Base-by-base conservation (phyloP, 331 rosid species). In the Quercus lobata region DNA sequence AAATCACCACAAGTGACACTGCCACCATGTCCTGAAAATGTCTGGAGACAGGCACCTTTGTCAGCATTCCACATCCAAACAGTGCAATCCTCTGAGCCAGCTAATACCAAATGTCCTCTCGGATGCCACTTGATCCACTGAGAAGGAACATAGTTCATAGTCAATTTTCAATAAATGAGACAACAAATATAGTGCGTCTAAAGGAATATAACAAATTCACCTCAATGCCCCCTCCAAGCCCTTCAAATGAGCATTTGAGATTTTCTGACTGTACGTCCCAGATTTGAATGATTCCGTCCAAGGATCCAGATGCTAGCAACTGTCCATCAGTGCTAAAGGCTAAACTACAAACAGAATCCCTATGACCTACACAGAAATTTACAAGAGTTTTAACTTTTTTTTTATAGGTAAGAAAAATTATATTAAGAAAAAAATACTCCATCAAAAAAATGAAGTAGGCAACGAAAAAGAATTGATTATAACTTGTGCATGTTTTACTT, bases 71-170 rank as follows among this genome's bases (percentile, higher is more conserved):
- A 95, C 98, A 93, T 91, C 97, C 97, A 93, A 76, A 85, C 92
- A 1, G 78, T 82, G 60, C 85, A 86, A 71, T 95, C 97, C 76
- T 91, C 97, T 21, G 92, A 90, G 91, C 98, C 97, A 79, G 94
- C 99, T 79, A 95, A 83, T 71, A 95, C 88, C 70, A 89, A 34
- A 77, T 89, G 95, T 77, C 94, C 97, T 81, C 88, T 90, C 11
- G 99, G 99, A 89, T 95, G 97, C 99, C 99, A 95, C 81, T 83
- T 86, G 69, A 95, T 83, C 99, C 99, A 95, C 99, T 95, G 85
- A 76, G 76, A 84, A 76, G 49, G 73, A 76, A 85, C 54, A 49
- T 49, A 12, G 60, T 78, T 11, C 21, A 19, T 22, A n/a, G 81
- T 86, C 74, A 72, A 83, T 24, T 25, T 63, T 75, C n/a, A 72